Base-by-base conservation (phyloP, 1,139 yeast species). In the Debaryomyces subglobosus region DNA sequence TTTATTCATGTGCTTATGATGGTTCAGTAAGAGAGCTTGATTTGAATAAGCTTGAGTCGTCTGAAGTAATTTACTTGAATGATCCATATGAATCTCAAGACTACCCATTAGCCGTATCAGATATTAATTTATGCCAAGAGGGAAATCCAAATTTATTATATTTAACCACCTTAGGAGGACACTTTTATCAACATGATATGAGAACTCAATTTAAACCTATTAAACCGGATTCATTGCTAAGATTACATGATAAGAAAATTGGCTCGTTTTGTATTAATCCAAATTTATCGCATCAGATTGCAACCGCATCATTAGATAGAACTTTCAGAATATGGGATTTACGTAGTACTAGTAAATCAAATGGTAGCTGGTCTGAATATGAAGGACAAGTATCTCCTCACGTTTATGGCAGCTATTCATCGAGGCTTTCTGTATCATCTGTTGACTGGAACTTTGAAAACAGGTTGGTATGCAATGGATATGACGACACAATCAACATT, bases 221-320 rank as follows among this genome's bases (percentile, higher is more conserved):
- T 38, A 57, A 61, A 5, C 57, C 57, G 12, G 60, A 63, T 16
- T 63, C 68, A 10, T 65, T 82, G 10, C 69, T 82, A 33, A 75
- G 96, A 54, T 66, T 90, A 27, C 91, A 91, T 51, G 96, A 89
- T 59, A 91, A 92, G 63, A 94, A 94, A 62, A 90, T 92, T 49
- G 98, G 98, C 0, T 90, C 95, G 1, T 88, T 94, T 64, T 65
- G 86, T 0, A 79, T 89, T 20, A 90, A 89, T 58, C 98, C 98
- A 0, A 69, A 72, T 36, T 52, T 54, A 2, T 61, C 68, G 0
- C 71, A 80, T 52, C 88, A 87, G 54, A 76, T 91, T 3, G 95
- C 94, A 3, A 86, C 97, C 0, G 96, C 92, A 0, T 91, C 97
- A 0, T 74, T 94, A 44, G 99, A 94, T 62, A 73, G 98, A 55